Evolutionary conservation across 768 basidiomycete genomes (phyloP).

Genomic region (Russula abietina): DNA sequence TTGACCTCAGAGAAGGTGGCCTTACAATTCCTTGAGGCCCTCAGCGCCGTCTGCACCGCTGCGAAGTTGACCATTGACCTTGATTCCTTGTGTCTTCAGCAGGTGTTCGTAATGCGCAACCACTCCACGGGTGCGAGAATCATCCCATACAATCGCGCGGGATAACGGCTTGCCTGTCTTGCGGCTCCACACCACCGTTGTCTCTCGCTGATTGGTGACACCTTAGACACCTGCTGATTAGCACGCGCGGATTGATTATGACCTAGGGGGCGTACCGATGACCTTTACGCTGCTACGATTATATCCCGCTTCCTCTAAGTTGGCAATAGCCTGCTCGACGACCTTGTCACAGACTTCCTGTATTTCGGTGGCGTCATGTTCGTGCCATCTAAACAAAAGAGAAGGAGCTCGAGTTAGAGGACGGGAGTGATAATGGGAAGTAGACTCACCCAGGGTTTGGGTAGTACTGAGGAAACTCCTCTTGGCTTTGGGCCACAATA

Average conservation of each 20-base stretch:
- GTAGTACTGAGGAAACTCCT: constrained; percentile 94
- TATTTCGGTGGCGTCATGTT: constrained; percentile 85
- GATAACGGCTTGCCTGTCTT: constrained; percentile 84
- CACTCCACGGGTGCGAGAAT: constrained; percentile 81
- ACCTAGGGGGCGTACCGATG: constrained; percentile 57
- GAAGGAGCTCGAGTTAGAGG: neutral
- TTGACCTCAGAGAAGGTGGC: constrained; percentile 18
- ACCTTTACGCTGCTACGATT: constrained; percentile 77
- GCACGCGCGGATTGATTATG: neutral
- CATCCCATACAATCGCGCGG: constrained; percentile 92
- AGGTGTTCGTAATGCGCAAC: constrained; percentile 74
- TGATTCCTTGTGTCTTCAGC: constrained; percentile 66
- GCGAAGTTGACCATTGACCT: constrained; percentile 57
- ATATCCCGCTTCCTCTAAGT: constrained; percentile 73
- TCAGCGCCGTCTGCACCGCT: constrained; percentile 66
- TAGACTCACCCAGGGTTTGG: constrained; percentile 66
- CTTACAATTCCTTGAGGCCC: constrained; percentile 62
- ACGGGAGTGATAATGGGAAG: neutral
- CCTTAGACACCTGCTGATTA: constrained; percentile 39
- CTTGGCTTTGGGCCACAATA: constrained; percentile 81
- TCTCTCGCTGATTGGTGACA: constrained; percentile 97
- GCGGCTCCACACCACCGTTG: constrained; percentile 88
- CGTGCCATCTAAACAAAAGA: constrained; percentile 77
- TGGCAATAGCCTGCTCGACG: constrained; percentile 63
- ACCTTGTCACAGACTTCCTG: constrained; percentile 67